Percentiles rank a stretch among this genome's conserved stretches.
phyloP scores from a whole-genome alignment of 176 grass and related monocot species.

The Cymbopogon citratus region DNA sequence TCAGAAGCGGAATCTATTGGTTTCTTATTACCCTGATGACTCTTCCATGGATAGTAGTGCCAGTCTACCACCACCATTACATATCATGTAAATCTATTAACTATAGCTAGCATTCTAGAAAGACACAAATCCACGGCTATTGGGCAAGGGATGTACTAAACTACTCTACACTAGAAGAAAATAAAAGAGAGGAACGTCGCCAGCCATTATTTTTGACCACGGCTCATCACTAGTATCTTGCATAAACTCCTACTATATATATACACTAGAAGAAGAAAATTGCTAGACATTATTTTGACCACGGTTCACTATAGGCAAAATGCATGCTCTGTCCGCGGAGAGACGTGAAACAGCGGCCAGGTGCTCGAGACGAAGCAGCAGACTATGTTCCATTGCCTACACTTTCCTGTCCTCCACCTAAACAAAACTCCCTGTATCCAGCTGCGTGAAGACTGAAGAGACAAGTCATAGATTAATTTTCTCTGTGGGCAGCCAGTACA shows the following conservation, averaged over 20 bases:
- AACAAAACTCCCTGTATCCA: background rate
- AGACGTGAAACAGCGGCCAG: background rate
- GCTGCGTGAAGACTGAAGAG: background rate
- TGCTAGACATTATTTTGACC: background rate
- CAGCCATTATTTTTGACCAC: too few species aligned
- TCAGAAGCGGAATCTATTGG: background rate
- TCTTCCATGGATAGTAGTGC: too few species aligned
- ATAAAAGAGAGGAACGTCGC: too few species aligned
- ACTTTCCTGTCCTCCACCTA: background rate
- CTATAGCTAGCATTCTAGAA: too few species aligned
- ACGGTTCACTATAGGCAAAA: background rate
- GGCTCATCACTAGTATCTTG: too few species aligned
- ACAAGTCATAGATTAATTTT: background rate
- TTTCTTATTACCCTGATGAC: background rate
- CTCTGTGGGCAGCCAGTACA: background rate
- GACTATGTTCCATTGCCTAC: background rate
- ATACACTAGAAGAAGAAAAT: background rate
- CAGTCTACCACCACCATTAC: too few species aligned
- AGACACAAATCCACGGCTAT: too few species aligned
- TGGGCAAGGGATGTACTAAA: too few species aligned
- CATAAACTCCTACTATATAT: too few species aligned
- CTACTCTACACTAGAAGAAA: too few species aligned
- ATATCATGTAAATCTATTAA: too few species aligned
- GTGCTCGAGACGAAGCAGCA: background rate
- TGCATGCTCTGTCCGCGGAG: background rate